A percentile compares a stretch with the other conserved stretches of the same genome.
Conservation (phyloP, 83 land plant genomes). For the Picea abies region DNA sequence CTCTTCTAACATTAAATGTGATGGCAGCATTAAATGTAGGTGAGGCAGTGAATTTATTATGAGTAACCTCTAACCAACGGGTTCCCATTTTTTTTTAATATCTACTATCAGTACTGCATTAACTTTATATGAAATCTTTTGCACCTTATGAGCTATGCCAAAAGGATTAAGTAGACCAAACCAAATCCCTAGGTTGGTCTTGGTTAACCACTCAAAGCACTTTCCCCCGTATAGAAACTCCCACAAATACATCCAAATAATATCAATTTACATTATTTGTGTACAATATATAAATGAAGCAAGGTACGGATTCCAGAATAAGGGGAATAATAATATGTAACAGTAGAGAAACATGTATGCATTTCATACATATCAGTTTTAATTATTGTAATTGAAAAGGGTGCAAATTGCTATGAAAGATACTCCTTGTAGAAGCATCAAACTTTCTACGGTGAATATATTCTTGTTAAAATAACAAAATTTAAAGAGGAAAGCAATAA, state of each 20-base stretch:
- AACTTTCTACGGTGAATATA: not conserved
- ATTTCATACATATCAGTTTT: not conserved
- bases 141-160: not conserved
- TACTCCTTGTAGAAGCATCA: not conserved
- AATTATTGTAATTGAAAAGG: not conserved
- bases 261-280: not conserved
- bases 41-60: too few species aligned
- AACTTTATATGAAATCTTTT: too few species aligned
- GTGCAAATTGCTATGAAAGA: not conserved
- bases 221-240: not conserved
- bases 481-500: not conserved
- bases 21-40: too few species aligned
- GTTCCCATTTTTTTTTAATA: too few species aligned
- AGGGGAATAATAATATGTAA: not conserved
- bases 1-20: too few species aligned
- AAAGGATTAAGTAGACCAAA: not conserved
- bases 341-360: not conserved
- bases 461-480: not conserved
- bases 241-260: not conserved
- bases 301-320: not conserved
- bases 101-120: too few species aligned
- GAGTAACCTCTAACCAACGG: too few species aligned
- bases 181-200: not conserved
- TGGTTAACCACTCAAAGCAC: not conserved
- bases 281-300: not conserved